Evolutionary conservation across 1,284 basidiomycete genomes (phyloP).

Genomic region (Cutaneotrichosporon mucoides): DNA sequence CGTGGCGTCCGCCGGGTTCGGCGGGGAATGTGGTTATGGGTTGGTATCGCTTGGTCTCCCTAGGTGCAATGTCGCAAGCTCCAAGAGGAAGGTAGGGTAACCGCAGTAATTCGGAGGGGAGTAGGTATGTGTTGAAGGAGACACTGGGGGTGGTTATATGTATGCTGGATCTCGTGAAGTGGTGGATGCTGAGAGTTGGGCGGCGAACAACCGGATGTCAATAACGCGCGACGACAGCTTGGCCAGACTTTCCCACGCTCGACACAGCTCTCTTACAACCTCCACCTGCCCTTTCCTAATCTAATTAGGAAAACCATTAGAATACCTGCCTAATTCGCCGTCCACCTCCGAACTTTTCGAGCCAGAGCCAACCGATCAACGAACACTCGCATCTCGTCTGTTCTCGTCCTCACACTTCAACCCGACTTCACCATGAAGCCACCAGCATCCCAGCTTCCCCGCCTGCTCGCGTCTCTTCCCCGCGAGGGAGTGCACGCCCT

Average conservation of each 20-base stretch:
- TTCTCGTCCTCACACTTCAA: no score
- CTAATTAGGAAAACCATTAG: background rate
- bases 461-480: conserved; percentile 33
- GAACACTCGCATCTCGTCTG: background rate
- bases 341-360: conserved; percentile 4
- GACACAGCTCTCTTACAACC: background rate
- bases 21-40: background rate
- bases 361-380: background rate
- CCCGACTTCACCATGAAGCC: conserved; percentile 5
- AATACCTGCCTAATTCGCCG: background rate
- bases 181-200: background rate
- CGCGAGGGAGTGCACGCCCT: conserved; percentile 23
- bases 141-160: no score
- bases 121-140: no score
- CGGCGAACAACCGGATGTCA: background rate
- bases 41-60: background rate
- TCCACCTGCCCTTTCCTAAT: background rate
- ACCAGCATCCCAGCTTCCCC: conserved; percentile 23
- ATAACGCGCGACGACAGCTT: background rate
- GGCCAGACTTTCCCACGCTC: background rate
- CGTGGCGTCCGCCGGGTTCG: background rate
- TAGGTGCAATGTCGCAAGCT: no score
- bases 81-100: background rate
- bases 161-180: no score
- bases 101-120: no score